Evolutionary conservation across 768 basidiomycete genomes (phyloP), one percentile per base, ranked within the genome.

Genomic region (Tephrocybe sp.): DNA sequence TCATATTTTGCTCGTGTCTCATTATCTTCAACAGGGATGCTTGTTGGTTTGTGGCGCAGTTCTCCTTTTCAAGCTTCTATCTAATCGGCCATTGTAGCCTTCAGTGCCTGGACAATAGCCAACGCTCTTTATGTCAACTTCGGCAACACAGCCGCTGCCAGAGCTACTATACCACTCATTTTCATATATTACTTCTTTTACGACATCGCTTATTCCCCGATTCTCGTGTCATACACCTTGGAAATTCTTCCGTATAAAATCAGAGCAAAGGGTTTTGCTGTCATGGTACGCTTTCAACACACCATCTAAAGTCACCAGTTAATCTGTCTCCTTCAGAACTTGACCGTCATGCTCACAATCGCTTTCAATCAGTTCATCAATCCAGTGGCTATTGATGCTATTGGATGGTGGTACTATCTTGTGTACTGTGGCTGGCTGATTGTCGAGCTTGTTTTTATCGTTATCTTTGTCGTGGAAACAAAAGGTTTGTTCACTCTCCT

Each of bases 341-440:
- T 87, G 43, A 71, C 72, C 4, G 72, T 87, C 23, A 83, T 79
- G 58, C 69, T 86, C 30, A 79, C 84, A 1, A 70, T 87, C 22
- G 84, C 88, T 2, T 85, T 92, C 66, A 91, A 87, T 57, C 85
- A 86, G 60, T 86, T 88, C 46, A 79, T 88, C 41, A 91, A 91
- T 57, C 87, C 89, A 6, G 80, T 83, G 71, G 89, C 88, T 1
- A 68, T 91, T 19, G 67, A 71, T 4, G 72, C 72, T 9, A 74
- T 82, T 18, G 72, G 72, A 43, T 82, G 80, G 80, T 73, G 74
- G 68, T 81, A 82, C 49, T 84, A 85, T 53, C 63, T 85, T 22
- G 77, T 78, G 13, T 76, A 84, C 57, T 81, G 80, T 52, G 83
- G 72, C n/a, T 84, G 82, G 81, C 71, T 86, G 19, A 65, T 76